These are phyloP conservation scores for Gossypium lobatum DNA, from an alignment of 441 rosid species.

Conservation along the genomic window DNA sequence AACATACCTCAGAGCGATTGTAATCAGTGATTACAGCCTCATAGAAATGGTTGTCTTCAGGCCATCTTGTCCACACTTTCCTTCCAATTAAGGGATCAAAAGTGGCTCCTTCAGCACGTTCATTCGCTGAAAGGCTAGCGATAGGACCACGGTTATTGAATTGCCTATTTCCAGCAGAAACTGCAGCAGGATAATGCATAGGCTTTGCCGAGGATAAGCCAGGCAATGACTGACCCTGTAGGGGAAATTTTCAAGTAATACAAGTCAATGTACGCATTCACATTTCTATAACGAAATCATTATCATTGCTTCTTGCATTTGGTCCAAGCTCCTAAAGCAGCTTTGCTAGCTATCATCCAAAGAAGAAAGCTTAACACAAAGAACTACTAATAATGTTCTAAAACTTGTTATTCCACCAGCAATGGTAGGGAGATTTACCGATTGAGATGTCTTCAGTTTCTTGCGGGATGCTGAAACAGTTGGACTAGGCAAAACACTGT, in stretches of 20 bases:
- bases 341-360: background rate
- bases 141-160: conserved; percentile 39
- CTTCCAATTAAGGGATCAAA: conserved; percentile 2
- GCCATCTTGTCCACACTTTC: conserved; percentile 10
- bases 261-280: conserved; percentile 11
- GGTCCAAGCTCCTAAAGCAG: background rate
- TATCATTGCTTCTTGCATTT: background rate
- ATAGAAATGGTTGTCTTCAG: conserved; percentile 63
- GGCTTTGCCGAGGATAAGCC: conserved; percentile 36
- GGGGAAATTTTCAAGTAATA: conserved; percentile 6
- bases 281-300: conserved; percentile 11
- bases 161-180: conserved; percentile 44
- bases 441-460: conserved; percentile 71
- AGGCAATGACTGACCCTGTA: conserved; percentile 37
- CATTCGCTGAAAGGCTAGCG: conserved; percentile 25
- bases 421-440: conserved; percentile 38
- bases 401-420: conserved; percentile 3
- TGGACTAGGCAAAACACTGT: conserved; percentile 68
- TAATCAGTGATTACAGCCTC: conserved; percentile 85
- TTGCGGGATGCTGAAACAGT: conserved; percentile 70
- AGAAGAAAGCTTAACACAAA: conserved; percentile 14
- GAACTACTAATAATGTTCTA: conserved; percentile 6
- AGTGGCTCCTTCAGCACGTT: background rate
- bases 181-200: conserved; percentile 54
- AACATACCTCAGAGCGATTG: conserved; percentile 24